Conservation (phyloP, 2,329 filamentous ascomycete species). For the Metarhizium album region DNA sequence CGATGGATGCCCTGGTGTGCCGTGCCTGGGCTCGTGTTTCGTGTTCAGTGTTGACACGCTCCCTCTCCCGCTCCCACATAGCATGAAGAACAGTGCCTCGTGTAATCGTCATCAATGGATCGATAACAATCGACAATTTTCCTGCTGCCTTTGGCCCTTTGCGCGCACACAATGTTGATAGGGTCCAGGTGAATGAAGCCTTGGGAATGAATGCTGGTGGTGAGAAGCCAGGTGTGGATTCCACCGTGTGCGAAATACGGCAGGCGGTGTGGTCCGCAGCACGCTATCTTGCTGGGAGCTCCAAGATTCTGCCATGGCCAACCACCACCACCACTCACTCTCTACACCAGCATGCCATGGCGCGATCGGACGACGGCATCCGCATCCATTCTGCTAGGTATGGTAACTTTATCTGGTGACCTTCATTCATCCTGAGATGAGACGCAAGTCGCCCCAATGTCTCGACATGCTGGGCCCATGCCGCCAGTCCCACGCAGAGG, state of each 20-base stretch:
- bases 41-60: no score
- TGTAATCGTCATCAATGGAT: no score
- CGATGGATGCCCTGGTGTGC: no score
- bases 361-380: neutral
- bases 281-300: neutral
- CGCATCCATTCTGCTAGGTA: neutral
- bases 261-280: neutral
- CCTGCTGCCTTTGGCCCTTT: no score
- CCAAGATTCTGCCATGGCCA: neutral
- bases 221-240: neutral
- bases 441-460: slow-evolving; percentile 20
- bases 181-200: no score
- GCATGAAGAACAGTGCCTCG: no score
- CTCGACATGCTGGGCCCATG: slow-evolving; percentile 28
- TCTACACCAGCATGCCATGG: neutral
- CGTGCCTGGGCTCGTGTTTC: no score
- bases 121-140: no score
- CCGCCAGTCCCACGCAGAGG: slow-evolving; percentile 34
- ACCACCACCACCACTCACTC: neutral
- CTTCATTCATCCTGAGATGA: slow-evolving; percentile 9
- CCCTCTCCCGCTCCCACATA: no score
- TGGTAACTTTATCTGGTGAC: slow-evolving; percentile 1
- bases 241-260: neutral
- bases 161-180: no score
- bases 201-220: no score